Conservation (phyloP, 257 asterid species). For the Paraleonurus japonicus region DNA sequence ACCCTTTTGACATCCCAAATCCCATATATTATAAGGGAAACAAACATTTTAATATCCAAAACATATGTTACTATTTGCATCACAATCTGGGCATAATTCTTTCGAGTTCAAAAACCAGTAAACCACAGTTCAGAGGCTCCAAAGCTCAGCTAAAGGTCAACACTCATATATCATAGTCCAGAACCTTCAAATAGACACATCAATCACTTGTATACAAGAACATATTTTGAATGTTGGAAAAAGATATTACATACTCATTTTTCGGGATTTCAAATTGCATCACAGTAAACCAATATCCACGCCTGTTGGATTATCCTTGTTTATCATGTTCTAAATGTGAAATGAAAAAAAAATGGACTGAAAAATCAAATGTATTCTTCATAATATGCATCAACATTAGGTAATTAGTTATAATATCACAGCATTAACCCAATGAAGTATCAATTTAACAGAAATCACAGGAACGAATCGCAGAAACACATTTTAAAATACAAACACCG, state of each 20-base stretch:
- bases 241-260: neutral
- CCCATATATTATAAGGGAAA: too few species aligned
- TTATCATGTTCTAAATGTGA: neutral
- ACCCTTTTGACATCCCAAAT: too few species aligned
- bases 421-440: neutral
- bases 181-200: constrained; percentile 6
- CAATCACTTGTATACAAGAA: neutral
- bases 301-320: neutral
- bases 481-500: neutral
- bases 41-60: too few species aligned
- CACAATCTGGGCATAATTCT: neutral
- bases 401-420: neutral
- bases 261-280: neutral
- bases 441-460: neutral
- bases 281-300: constrained; percentile 2
- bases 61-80: too few species aligned
- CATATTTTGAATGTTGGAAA: neutral
- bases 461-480: neutral
- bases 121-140: constrained; percentile 10
- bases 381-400: neutral
- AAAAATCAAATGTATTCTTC: neutral
- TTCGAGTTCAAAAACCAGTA: neutral
- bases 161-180: neutral
- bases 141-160: neutral
- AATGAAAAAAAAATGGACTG: neutral